Evolutionary conservation across 805 yeast species (phyloP).

Genomic region (Ogataea paradorogensis): DNA sequence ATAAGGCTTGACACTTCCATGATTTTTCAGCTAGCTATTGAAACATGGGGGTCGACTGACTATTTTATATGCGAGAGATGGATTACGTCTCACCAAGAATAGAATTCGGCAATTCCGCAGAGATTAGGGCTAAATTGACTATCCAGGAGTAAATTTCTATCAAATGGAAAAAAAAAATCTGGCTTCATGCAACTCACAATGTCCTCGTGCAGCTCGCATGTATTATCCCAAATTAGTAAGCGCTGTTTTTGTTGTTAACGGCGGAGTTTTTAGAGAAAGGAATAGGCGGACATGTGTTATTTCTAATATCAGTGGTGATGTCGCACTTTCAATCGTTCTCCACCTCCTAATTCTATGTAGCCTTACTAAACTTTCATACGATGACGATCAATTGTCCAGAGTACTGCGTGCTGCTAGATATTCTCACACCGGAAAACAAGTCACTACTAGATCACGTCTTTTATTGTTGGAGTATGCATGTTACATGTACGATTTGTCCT

Average conservation of each 20-base stretch:
- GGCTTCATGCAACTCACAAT: background rate
- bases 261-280: background rate
- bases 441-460: too few species aligned
- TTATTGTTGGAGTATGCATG: background rate
- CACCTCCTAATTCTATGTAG: background rate
- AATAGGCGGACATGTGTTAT: too few species aligned
- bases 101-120: conserved; percentile 8
- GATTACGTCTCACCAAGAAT: conserved; percentile 1
- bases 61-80: conserved; percentile 1
- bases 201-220: background rate
- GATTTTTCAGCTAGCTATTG: background rate
- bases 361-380: background rate
- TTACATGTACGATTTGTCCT: background rate
- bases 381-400: background rate
- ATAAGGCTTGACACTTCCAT: conserved; percentile 23
- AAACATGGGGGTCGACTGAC: background rate
- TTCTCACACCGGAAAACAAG: too few species aligned
- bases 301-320: too few species aligned
- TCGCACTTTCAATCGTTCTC: too few species aligned
- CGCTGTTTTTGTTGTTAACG: background rate
- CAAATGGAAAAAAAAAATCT: conserved; percentile 1
- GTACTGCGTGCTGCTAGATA: too few species aligned
- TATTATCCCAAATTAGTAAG: background rate
- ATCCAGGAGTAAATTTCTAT: conserved; percentile 5
- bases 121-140: conserved; percentile 8